phyloP scores from a whole-genome alignment of 495 filamentous ascomycete genomes.

The Letharia columbiana region DNA sequence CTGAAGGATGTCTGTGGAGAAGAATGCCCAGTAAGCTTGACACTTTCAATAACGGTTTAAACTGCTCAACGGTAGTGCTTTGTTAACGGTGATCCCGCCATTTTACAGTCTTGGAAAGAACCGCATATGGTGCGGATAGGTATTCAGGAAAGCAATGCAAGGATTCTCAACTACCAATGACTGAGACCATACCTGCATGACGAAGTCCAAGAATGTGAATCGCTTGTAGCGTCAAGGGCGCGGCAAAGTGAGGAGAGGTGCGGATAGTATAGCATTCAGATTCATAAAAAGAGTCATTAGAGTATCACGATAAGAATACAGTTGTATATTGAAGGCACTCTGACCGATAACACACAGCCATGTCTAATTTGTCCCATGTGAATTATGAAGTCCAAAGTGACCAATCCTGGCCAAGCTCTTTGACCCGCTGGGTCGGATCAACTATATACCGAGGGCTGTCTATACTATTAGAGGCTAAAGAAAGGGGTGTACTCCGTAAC shows the following conservation, averaged over 20 bases:
- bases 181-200: constrained; percentile 19
- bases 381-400: not conserved
- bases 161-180: not conserved
- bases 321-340: not conserved
- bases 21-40: constrained; percentile 7
- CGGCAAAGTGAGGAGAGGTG: constrained; percentile 1
- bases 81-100: not conserved
- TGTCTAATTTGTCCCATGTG: not conserved
- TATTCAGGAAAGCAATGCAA: constrained; percentile 2
- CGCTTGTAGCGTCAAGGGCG: constrained; percentile 8
- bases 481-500: not conserved
- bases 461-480: not conserved
- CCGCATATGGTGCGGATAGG: not conserved
- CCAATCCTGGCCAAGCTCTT: not conserved
- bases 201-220: constrained; percentile 10
- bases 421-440: not conserved
- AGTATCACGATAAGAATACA: constrained; percentile 12
- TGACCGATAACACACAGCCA: not conserved
- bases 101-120: not conserved
- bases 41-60: not conserved
- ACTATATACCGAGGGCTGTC: not conserved
- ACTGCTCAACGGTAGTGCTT: not conserved
- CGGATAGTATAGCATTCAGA: constrained; percentile 8
- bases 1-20: constrained; percentile 43
- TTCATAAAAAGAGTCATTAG: constrained; percentile 5